phyloP scores from a whole-genome alignment of 306 rosid species.

The Vigna nakashimae region DNA sequence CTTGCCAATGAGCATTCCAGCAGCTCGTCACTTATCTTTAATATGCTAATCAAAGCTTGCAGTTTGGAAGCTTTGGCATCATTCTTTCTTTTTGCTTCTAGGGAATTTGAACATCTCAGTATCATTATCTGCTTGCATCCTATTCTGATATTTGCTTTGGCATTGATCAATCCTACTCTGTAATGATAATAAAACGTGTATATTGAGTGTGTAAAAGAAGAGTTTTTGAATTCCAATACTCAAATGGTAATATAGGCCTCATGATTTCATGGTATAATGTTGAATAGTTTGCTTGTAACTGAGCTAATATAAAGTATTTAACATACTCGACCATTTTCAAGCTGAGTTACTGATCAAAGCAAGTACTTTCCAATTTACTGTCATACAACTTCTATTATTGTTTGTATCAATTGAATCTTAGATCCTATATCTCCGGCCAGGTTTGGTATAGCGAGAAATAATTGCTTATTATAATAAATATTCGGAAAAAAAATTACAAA shows the following conservation, averaged over 20 bases:
- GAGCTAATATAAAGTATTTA: not conserved
- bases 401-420: slow-evolving; percentile 24
- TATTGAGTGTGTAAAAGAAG: slow-evolving; percentile 2
- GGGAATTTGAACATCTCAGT: not conserved
- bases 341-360: slow-evolving; percentile 13
- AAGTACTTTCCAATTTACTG: slow-evolving; percentile 23
- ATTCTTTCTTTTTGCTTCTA: slow-evolving; percentile 7
- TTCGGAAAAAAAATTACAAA: not conserved
- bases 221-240: slow-evolving; percentile 19
- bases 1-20: slow-evolving; percentile 9
- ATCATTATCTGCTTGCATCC: slow-evolving; percentile 23
- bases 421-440: slow-evolving; percentile 1
- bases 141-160: slow-evolving; percentile 3
- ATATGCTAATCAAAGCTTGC: slow-evolving; percentile 1
- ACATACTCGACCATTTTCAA: not conserved
- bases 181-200: slow-evolving; percentile 3
- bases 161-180: not conserved
- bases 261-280: slow-evolving; percentile 32
- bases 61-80: slow-evolving; percentile 34
- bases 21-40: slow-evolving; percentile 32
- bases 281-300: slow-evolving; percentile 21
- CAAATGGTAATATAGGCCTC: not conserved
- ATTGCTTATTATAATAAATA: not conserved
- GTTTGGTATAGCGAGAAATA: not conserved
- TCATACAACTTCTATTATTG: slow-evolving; percentile 13